A percentile compares a stretch with the other conserved stretches of the same genome.
These are phyloP conservation scores for Coprinopsis sp. DNA, from an alignment of 768 basidiomycete species.

Conservation along the genomic window DNA sequence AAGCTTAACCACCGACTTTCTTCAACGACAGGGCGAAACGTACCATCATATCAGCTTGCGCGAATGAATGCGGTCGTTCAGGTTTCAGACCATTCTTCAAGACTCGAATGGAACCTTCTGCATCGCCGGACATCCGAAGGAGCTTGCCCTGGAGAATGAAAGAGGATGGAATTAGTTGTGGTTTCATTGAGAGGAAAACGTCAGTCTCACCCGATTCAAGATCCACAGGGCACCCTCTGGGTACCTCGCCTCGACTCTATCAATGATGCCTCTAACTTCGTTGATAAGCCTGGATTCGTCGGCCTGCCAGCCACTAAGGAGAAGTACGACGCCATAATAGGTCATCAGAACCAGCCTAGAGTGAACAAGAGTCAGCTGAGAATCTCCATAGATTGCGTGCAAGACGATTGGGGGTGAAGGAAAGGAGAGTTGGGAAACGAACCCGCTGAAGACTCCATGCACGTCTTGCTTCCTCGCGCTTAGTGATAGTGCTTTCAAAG, in stretches of 20 bases:
- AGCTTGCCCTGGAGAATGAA: constrained; percentile 58
- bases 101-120: constrained; percentile 60
- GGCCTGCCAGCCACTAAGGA: constrained; percentile 71
- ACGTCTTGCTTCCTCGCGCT: constrained; percentile 64
- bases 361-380: not conserved
- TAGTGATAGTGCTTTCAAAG: constrained; percentile 63
- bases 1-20: not conserved
- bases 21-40: constrained; percentile 14
- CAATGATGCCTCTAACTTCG: constrained; percentile 61
- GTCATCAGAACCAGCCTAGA: constrained; percentile 73
- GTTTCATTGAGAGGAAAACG: too few species aligned
- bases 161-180: too few species aligned
- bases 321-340: constrained; percentile 67
- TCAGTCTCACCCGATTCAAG: constrained; percentile 54
- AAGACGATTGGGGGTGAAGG: too few species aligned
- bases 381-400: not conserved
- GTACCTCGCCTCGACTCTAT: constrained; percentile 55
- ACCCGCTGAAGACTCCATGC: constrained; percentile 77
- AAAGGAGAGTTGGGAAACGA: constrained; percentile 17
- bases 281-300: constrained; percentile 60
- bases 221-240: constrained; percentile 72
- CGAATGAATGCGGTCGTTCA: constrained; percentile 51
- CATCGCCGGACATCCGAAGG: constrained; percentile 62
- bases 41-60: constrained; percentile 71
- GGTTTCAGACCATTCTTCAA: constrained; percentile 54